A percentile compares a stretch with the other conserved stretches of the same genome.
These are phyloP conservation scores for Extremus antarcticus DNA, from an alignment of 495 filamentous ascomycete genomes.

Conservation along the genomic window DNA sequence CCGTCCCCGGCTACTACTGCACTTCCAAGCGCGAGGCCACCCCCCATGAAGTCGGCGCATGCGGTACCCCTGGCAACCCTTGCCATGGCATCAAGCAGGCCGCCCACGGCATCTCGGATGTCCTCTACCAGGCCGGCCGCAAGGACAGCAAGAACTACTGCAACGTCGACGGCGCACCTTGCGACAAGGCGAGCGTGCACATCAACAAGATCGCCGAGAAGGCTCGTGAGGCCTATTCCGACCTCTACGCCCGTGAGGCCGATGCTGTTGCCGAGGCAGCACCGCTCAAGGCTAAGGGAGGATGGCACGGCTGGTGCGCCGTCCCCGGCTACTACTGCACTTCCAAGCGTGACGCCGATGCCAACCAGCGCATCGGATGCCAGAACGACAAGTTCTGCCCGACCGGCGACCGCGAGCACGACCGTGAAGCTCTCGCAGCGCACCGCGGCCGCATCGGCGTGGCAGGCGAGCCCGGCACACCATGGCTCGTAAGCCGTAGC, in stretches of 20 bases:
- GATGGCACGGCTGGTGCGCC: not conserved
- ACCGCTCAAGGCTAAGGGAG: not conserved
- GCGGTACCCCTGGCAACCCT: not conserved
- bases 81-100: conserved; percentile 5
- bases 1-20: not conserved
- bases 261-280: not conserved
- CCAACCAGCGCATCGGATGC: not conserved
- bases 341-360: not conserved
- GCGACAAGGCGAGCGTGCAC: not conserved
- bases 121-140: not conserved
- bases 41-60: not conserved
- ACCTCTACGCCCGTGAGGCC: conserved; percentile 1
- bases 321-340: not conserved
- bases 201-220: conserved; percentile 1
- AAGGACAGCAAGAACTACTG: not conserved
- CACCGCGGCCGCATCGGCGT: not conserved
- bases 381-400: not conserved
- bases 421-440: not conserved
- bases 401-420: not conserved
- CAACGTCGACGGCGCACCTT: not conserved
- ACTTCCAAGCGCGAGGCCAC: not conserved
- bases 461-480: not conserved
- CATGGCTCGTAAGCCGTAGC: not conserved
- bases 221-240: not conserved
- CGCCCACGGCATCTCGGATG: conserved; percentile 2